Conservation (phyloP, 768 basidiomycete species). For the Mycena latifolia region DNA sequence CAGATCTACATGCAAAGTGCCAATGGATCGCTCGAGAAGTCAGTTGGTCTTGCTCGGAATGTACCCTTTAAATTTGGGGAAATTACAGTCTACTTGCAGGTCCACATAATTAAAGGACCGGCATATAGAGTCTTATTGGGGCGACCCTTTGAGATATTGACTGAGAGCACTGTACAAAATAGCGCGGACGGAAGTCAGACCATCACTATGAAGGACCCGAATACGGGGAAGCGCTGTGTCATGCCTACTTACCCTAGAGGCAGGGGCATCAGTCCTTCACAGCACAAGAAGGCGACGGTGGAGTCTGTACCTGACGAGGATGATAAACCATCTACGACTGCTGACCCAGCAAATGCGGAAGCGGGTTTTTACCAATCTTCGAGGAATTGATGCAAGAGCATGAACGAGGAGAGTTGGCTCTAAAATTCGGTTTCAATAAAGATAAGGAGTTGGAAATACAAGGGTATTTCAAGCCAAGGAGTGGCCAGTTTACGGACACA, state of each 20-base stretch:
- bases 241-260: conserved; percentile 4
- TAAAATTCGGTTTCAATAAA: conserved; percentile 8
- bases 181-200: not conserved
- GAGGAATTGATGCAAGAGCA: not conserved
- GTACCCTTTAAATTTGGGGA: conserved; percentile 40
- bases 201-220: conserved; percentile 41
- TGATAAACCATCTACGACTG: not conserved
- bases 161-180: not conserved
- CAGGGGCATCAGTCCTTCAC: not conserved
- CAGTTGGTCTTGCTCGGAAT: conserved; percentile 44
- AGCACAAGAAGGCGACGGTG: not conserved
- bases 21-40: conserved; percentile 24
- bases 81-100: conserved; percentile 33
- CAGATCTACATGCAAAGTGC: conserved; percentile 40
- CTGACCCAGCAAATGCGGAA: not conserved
- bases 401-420: not conserved
- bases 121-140: not conserved
- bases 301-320: not conserved
- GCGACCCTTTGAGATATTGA: not conserved
- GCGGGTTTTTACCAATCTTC: not conserved
- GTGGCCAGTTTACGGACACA: not conserved
- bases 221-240: conserved; percentile 19
- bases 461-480: not conserved
- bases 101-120: not conserved
- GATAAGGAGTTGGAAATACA: conserved; percentile 4